phyloP scores from a whole-genome alignment of 1,284 basidiomycete genomes.

The Anthracocystis panici-leucophaei region DNA sequence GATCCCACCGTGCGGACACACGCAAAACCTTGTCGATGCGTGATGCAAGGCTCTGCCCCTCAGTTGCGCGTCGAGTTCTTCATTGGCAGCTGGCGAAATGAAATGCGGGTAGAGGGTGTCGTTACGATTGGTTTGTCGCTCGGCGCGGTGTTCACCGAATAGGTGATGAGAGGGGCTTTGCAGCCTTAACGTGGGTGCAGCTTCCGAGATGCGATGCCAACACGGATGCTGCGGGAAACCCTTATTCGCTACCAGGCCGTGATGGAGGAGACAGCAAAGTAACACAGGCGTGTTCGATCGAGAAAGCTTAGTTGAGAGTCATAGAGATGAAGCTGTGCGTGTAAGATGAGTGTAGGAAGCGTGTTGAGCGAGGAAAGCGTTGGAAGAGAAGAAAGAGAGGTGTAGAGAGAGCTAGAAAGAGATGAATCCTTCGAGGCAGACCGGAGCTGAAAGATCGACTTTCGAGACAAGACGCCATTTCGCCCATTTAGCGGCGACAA shows the following conservation, averaged over 20 bases:
- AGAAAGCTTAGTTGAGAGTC: background rate
- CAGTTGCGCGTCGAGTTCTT: conserved; percentile 13
- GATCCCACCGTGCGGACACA: background rate
- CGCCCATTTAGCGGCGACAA: conserved; percentile 6
- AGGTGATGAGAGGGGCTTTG: background rate
- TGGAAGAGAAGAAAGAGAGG: background rate
- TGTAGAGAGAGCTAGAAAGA: background rate
- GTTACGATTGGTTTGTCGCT: background rate
- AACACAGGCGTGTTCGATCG: background rate
- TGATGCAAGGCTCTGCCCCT: conserved; percentile 9
- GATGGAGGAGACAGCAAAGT: background rate
- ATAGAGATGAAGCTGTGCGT: background rate
- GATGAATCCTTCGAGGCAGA: background rate
- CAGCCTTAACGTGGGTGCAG: background rate
- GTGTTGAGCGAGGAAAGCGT: conserved; percentile 7
- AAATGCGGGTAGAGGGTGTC: conserved; percentile 10
- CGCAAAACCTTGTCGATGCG: conserved; percentile 3
- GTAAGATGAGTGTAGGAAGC: conserved; percentile 46
- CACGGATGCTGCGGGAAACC: background rate
- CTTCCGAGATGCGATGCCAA: background rate
- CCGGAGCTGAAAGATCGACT: background rate
- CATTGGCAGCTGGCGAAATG: conserved; percentile 25
- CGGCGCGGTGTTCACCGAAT: background rate
- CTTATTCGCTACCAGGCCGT: background rate
- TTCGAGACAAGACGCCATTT: background rate